Base-by-base conservation (phyloP, 495 filamentous ascomycete species). In the Copromyces sp. region DNA sequence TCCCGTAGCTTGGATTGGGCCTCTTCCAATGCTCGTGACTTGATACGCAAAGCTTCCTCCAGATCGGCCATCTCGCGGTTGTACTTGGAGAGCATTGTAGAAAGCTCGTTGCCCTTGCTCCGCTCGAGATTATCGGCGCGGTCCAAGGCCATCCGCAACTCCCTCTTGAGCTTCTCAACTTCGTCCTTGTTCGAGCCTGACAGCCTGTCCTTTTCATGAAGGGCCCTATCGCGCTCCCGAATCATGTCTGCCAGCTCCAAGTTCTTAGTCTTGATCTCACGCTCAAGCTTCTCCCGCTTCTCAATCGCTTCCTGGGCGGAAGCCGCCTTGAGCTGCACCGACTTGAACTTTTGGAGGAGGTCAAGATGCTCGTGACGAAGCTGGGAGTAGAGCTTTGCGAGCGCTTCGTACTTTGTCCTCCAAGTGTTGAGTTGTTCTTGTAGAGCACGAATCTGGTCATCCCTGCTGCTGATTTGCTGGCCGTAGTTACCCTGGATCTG, bases 161-260 rank as follows among this genome's bases (percentile, higher is more conserved):
- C 95, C n/a, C 95, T 92, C 88, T 92, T 96, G 39, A 99, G 81
- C 87, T 97, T 98, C 83, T 98, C 96, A 32, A 97, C 75, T 77
- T 99, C 95, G 61, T 99, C 95, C 78, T 92, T 93, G 80, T 96
- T 94, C 47, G 89, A 91, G 68, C 95, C 96, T 68, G 87, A 88
- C 32, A 92, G 78, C 68, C 95, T 90, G 78, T 99, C 95, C 74
- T 93, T 90, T 61, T 99, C 96, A 74, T 97, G 93, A 47, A 97
- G 81, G n/a, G 95, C 95, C 76, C 95, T 89, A 80, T 99, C 95
- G 77, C 95, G 87, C 81, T 99, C 95, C 6, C 95, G 89, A 73
- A 99, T 99, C 95, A 99, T 98, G 80, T 98, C 95, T 69, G 95
- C 95, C 59, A 99, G 84, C 82, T 99, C 96, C 20, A 98, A 86